Conservation (phyloP, 2,329 filamentous ascomycete genomes). For the Periconia sp. region DNA sequence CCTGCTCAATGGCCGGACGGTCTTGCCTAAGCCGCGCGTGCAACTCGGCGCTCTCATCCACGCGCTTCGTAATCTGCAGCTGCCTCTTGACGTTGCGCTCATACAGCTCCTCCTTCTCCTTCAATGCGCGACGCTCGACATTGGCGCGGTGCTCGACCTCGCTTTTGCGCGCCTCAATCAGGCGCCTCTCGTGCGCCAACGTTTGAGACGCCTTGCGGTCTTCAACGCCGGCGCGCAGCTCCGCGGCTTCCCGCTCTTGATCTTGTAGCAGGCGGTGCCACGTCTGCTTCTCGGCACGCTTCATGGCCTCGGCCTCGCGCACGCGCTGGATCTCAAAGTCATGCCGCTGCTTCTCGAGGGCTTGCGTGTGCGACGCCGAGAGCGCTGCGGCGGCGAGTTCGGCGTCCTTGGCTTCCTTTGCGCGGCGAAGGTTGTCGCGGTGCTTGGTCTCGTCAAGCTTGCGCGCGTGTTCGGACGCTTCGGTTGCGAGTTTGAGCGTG, state of each 20-base stretch:
- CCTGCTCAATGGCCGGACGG: constrained; percentile 29
- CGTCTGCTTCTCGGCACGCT: constrained; percentile 29
- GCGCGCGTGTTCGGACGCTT: constrained; percentile 29
- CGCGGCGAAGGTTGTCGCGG: constrained; percentile 28
- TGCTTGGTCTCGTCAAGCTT: constrained; percentile 32
- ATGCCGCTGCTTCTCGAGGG: constrained; percentile 32
- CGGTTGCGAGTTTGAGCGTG: constrained; percentile 25
- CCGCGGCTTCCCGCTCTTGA: constrained; percentile 31
- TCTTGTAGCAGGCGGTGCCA: constrained; percentile 33
- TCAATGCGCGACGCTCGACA: constrained; percentile 28
- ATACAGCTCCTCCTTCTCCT: constrained; percentile 38
- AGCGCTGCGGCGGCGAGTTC: constrained; percentile 22
- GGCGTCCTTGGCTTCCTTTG: constrained; percentile 28
- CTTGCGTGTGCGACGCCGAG: constrained; percentile 20
- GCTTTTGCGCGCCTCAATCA: constrained; percentile 25
- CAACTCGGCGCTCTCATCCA: constrained; percentile 34
- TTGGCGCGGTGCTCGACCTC: constrained; percentile 30
- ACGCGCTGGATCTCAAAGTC: constrained; percentile 35
- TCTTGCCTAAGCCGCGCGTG: constrained; percentile 32
- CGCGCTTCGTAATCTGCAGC: constrained; percentile 28
- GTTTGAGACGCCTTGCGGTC: constrained; percentile 22
- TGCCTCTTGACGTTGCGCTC: constrained; percentile 36
- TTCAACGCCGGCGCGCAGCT: constrained; percentile 21
- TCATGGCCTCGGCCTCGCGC: constrained; percentile 33
- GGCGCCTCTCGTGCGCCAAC: constrained; percentile 16